Evolutionary conservation across 1,139 yeast genomes (phyloP).

Genomic region (Pichiaceae sp.): DNA sequence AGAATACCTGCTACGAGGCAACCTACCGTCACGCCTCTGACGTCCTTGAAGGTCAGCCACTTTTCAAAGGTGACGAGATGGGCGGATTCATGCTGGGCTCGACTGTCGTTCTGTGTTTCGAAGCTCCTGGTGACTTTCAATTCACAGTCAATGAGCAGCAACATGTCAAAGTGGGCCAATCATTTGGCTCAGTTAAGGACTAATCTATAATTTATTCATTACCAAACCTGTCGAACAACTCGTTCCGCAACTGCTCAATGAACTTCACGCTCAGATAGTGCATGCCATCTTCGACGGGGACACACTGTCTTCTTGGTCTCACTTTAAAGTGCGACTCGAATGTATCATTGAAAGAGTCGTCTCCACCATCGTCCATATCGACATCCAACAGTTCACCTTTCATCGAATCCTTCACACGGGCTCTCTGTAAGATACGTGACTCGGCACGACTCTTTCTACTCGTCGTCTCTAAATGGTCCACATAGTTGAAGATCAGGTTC

Average conservation of each 20-base stretch:
- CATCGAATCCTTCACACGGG: neutral
- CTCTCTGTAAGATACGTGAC: neutral
- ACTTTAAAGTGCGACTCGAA: slow-evolving; percentile 1
- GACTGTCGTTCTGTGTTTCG: slow-evolving; percentile 92
- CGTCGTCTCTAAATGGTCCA: slow-evolving; percentile 29
- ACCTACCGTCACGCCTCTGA: slow-evolving; percentile 77
- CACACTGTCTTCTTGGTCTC: neutral
- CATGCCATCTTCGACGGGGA: slow-evolving; percentile 13
- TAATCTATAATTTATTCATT: neutral
- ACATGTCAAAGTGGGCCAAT: slow-evolving; percentile 78
- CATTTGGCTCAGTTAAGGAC: slow-evolving; percentile 43
- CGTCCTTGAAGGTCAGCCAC: slow-evolving; percentile 81
- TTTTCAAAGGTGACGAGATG: slow-evolving; percentile 87
- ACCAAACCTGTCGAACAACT: slow-evolving; percentile 17
- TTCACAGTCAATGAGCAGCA: slow-evolving; percentile 68
- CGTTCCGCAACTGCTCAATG: slow-evolving; percentile 42
- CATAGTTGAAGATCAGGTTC: slow-evolving; percentile 53
- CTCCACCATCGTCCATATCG: slow-evolving; percentile 2
- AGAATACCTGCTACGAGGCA: slow-evolving; percentile 90
- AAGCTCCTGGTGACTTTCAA: slow-evolving; percentile 75
- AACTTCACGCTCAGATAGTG: slow-evolving; percentile 38
- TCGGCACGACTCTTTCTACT: slow-evolving; percentile 4
- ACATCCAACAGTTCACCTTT: neutral
- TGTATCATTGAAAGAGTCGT: slow-evolving; percentile 4
- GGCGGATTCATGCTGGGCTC: slow-evolving; percentile 97